Evolutionary conservation across 257 asterid species (phyloP), one percentile per base, ranked within the genome.

Genomic region (Agastache rugosa): DNA sequence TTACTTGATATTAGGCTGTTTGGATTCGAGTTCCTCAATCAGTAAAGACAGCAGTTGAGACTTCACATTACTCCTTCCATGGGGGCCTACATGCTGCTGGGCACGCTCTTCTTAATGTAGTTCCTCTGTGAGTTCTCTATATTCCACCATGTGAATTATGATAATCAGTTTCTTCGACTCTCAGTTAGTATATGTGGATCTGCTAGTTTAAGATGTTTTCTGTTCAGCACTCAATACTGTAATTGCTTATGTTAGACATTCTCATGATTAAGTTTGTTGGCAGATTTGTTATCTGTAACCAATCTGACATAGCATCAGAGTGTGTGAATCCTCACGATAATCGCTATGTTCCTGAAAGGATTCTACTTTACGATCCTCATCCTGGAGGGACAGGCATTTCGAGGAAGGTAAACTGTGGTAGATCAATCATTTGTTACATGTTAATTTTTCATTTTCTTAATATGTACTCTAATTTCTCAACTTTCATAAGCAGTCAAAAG

Each of bases 361-460:
- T 92, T 85, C 82, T 94, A 58, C 97, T 94, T 50, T 94, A 94
- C 64, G 99, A 94, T 83, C 97, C 97, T 75, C 96, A 76, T 77
- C 97, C 97, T 73, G 99, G 99, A 75, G 97, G 97, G 48, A 86
- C 97, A 61, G 99, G 99, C 79, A 90, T 94, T 83, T 88, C 97
- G 47, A 85, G 80, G 41, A 92, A 94, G 97, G 98, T 92, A 83
- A 83, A 73, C n/a, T 42, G 55, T 53, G 35, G 60, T 65, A 45
- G 22, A 65, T 54, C 60, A 81, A 20, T 37, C 71, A 51, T 71
- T 67, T 31, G 37, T 31, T 31, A 11, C 15, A 4, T 1, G 6
- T 69, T 62, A n/a, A 56, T 62, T 9, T 31, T 16, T 31, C 22
- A 8, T 7, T 16, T 54, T 31, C 41, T 35, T 66, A 16, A 54